phyloP scores from a whole-genome alignment of 2,329 filamentous ascomycete genomes.

The Escovopsis sp. region DNA sequence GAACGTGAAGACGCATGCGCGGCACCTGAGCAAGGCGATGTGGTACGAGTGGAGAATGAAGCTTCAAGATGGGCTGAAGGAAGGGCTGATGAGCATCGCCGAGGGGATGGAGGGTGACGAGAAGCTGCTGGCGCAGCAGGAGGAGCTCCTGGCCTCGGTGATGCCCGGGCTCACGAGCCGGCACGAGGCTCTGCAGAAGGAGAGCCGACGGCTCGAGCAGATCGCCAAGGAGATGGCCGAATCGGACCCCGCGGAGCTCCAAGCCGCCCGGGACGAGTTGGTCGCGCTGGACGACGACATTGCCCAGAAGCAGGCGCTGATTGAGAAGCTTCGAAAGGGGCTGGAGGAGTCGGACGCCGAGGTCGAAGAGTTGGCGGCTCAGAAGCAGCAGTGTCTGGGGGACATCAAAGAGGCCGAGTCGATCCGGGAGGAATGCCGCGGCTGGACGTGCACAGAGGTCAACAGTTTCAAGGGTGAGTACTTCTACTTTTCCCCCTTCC shows the following conservation, averaged over 20 bases:
- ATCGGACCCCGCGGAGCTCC: conserved; percentile 68
- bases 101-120: conserved; percentile 67
- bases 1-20: conserved; percentile 86
- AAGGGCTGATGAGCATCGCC: conserved; percentile 61
- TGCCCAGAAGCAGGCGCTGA: conserved; percentile 49
- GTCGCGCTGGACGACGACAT: conserved; percentile 51
- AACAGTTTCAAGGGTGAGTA: conserved; percentile 54
- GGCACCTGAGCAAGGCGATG: conserved; percentile 82
- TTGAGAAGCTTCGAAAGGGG: conserved; percentile 52
- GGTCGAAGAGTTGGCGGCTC: conserved; percentile 46
- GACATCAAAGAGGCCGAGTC: conserved; percentile 75
- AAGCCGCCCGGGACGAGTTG: conserved; percentile 56
- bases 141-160: conserved; percentile 49
- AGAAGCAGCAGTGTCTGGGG: conserved; percentile 53
- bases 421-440: conserved; percentile 73
- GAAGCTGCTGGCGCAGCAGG: conserved; percentile 48
- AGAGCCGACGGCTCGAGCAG: conserved; percentile 54
- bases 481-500: not conserved
- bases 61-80: conserved; percentile 64
- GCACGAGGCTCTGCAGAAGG: conserved; percentile 44
- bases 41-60: conserved; percentile 99
- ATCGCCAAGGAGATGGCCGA: conserved; percentile 61
- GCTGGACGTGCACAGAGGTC: conserved; percentile 77
- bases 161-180: conserved; percentile 51
- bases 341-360: conserved; percentile 50